phyloP scores from a whole-genome alignment of 805 yeast species.

The Myxozyma geophila region DNA sequence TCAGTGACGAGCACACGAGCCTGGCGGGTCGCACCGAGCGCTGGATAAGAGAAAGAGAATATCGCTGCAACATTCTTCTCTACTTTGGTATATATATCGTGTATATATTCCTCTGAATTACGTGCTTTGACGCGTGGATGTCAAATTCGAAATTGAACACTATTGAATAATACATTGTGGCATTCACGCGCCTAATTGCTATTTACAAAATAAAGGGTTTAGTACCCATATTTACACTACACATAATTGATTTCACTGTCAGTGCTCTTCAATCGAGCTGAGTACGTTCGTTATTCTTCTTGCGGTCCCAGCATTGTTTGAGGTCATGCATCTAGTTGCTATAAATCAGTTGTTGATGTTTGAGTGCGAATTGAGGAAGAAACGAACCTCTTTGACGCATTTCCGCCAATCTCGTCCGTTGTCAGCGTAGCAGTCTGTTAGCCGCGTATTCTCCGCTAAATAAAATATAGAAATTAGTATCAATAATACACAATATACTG shows the following conservation, averaged over 20 bases:
- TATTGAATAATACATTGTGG: too few relatives aligned
- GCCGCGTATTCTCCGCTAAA: constrained; percentile 65
- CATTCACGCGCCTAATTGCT: neutral
- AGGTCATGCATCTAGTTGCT: constrained; percentile 56
- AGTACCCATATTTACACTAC: neutral
- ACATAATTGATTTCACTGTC: neutral
- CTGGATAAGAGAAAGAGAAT: neutral
- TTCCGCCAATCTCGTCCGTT: constrained; percentile 75
- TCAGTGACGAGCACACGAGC: neutral
- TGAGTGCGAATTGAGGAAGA: too few relatives aligned
- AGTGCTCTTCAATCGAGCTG: neutral
- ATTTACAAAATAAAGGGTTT: neutral
- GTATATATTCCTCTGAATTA: too few relatives aligned
- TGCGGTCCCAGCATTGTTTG: constrained; percentile 63
- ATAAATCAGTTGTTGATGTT: constrained; percentile 2
- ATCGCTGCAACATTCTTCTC: neutral
- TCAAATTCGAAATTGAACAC: too few relatives aligned
- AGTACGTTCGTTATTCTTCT: constrained; percentile 58
- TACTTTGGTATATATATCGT: neutral
- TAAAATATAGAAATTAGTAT: neutral
- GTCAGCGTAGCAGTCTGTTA: constrained; percentile 80
- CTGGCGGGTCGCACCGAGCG: neutral
- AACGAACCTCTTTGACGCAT: constrained; percentile 64
- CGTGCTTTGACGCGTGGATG: neutral
- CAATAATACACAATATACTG: too few relatives aligned